Percentiles rank a stretch among this genome's conserved stretches.
These are phyloP conservation scores for Scheffersomyces coipomensis DNA, from an alignment of 805 yeast species.

Conservation along the genomic window DNA sequence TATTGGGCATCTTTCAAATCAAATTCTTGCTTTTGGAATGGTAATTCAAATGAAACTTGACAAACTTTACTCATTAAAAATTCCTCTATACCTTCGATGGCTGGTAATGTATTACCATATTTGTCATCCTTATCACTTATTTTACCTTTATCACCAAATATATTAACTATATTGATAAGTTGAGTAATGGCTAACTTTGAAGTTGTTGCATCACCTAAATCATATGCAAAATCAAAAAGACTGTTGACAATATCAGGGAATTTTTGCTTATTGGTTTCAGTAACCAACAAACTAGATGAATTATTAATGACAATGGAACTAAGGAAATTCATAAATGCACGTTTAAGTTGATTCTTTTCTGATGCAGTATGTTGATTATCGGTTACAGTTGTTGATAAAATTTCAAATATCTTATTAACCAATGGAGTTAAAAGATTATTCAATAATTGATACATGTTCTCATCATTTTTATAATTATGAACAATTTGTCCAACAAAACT, in stretches of 20 bases:
- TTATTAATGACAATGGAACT: slow-evolving; percentile 74
- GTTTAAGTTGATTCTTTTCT: slow-evolving; percentile 65
- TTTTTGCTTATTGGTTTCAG: slow-evolving; percentile 60
- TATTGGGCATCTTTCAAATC: slow-evolving; percentile 78
- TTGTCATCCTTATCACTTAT: slow-evolving; percentile 63
- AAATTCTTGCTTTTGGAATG: slow-evolving; percentile 67
- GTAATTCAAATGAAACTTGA: slow-evolving; percentile 70
- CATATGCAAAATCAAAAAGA: slow-evolving; percentile 64
- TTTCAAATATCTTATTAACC: slow-evolving; percentile 56
- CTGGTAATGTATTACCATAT: slow-evolving; percentile 43
- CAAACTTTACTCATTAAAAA: slow-evolving; percentile 68
- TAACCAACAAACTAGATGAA: slow-evolving; percentile 71
- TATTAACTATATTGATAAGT: slow-evolving; percentile 58
- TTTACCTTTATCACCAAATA: slow-evolving; percentile 65
- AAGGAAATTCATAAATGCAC: slow-evolving; percentile 66
- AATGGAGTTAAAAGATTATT: slow-evolving; percentile 76
- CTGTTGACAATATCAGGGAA: slow-evolving; percentile 62
- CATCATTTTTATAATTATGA: slow-evolving; percentile 70
- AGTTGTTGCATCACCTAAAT: slow-evolving; percentile 58
- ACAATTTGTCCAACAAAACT: slow-evolving; percentile 86
- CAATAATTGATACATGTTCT: slow-evolving; percentile 68
- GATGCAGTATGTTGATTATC: slow-evolving; percentile 53
- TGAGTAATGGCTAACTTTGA: slow-evolving; percentile 71
- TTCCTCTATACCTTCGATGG: slow-evolving; percentile 69
- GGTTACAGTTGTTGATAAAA: slow-evolving; percentile 35